Base-by-base conservation (phyloP, 257 asterid genomes). In the Plantago ovata region DNA sequence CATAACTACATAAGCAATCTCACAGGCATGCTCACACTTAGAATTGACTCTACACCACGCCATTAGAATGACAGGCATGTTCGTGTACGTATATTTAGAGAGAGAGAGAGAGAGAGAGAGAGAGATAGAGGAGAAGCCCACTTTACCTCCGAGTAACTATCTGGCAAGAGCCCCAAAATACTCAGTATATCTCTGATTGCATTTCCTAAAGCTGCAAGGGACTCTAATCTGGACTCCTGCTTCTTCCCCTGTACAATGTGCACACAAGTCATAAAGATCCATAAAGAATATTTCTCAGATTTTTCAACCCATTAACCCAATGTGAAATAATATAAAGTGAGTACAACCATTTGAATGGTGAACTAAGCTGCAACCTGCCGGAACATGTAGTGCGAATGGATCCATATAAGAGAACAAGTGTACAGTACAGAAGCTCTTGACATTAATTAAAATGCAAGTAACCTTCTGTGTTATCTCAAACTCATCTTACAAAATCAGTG, bases 221-320 rank as follows among this genome's bases (percentile, higher is more conserved):
- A 84, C 77, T 84, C 92, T 9, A 82, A 38, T 66, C 95, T 80
- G 53, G 63, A 53, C 62, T 75, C 80, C 74, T 89, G 94, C 77
- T 86, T 89, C 93, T 79, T 93, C 76, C 98, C 98, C 98, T 88
- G 85, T 58, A 68, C 38, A 60, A 72, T 65, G 52, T 33, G 40
- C 50, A 72, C 65, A 21, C 47, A 45, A 40, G 53, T 33, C 65
- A 66, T 66, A 39, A 45, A 18, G 18, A 47, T 32, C 20, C 14
- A 11, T 28, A 28, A 28, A 28, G 36, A 28, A 28, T 28, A 28
- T 28, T 28, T 8, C 36, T 28, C 36, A 8, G 36, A 8, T 28
- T 28, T 28, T 28, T 6, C 36, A 28, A 28, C 36, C 36, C 36
- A 1, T 6, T 8, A 28, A 28, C 36, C 36, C 36, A 1, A 3